Percentiles rank a stretch among this genome's conserved stretches.
phyloP scores from a whole-genome alignment of 106 monocot species.

The Xerophyta viscosa region DNA sequence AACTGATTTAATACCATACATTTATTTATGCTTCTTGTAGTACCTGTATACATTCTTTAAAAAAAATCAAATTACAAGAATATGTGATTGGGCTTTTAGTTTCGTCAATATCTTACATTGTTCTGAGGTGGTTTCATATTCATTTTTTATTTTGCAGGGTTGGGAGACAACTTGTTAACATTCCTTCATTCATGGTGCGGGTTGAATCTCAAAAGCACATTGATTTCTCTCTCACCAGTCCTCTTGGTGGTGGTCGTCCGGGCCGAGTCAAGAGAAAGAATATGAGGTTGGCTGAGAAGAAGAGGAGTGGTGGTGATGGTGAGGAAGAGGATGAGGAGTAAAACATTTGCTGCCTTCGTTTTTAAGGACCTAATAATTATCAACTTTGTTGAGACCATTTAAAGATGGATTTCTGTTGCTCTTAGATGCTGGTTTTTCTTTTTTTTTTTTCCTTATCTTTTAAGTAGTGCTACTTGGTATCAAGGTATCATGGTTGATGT shows the following conservation, averaged over 20 bases:
- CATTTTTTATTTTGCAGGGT: conserved; percentile 35
- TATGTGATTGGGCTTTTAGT: not conserved
- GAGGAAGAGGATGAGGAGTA: conserved; percentile 78
- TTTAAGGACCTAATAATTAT: too few relatives aligned
- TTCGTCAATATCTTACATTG: not conserved
- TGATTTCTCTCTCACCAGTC: conserved; percentile 78
- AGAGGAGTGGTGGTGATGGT: conserved; percentile 53
- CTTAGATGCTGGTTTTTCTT: too few relatives aligned
- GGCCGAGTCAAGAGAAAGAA: conserved; percentile 85
- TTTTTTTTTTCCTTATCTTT: too few relatives aligned
- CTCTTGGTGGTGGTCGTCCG: conserved; percentile 61
- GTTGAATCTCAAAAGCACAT: conserved; percentile 82
- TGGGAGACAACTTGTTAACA: conserved; percentile 78
- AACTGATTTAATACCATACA: too few relatives aligned
- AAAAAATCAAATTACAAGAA: too few relatives aligned
- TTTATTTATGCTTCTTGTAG: too few relatives aligned
- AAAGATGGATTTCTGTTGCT: too few relatives aligned
- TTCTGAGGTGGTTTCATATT: not conserved
- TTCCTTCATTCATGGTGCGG: conserved; percentile 87
- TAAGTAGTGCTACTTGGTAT: too few relatives aligned
- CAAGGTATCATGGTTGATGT: too few relatives aligned
- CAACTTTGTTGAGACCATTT: too few relatives aligned
- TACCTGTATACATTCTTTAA: too few relatives aligned
- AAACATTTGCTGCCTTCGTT: too few relatives aligned
- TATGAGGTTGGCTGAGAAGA: conserved; percentile 56